These are phyloP conservation scores for Cyamopsis tetragonoloba DNA, from an alignment of 306 rosid genomes.

Conservation along the genomic window DNA sequence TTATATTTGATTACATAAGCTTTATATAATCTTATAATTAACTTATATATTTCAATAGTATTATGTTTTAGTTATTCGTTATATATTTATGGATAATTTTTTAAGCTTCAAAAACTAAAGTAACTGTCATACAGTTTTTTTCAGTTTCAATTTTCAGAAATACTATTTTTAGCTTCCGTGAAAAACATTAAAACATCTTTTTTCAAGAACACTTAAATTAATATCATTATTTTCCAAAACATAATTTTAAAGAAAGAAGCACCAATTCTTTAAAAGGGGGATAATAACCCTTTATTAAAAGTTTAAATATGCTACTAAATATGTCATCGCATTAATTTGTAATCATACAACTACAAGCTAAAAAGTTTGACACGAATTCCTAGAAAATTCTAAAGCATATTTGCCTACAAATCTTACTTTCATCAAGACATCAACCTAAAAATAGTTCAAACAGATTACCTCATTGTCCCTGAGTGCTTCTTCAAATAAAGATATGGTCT, in stretches of 20 bases:
- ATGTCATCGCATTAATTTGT: neutral
- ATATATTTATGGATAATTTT: no score
- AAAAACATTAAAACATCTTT: no score
- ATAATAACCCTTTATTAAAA: no score
- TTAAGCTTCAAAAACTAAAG: no score
- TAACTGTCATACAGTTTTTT: no score
- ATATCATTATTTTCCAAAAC: no score
- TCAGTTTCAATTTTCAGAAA: no score
- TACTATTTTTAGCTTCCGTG: no score
- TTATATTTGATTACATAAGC: neutral
- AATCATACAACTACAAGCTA: slow-evolving; percentile 2
- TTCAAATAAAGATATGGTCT: slow-evolving; percentile 51
- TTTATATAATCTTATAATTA: neutral
- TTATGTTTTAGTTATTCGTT: neutral
- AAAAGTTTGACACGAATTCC: slow-evolving; percentile 7
- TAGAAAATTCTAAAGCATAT: slow-evolving; percentile 22
- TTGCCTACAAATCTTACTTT: neutral
- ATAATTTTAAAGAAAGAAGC: no score
- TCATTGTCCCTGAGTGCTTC: slow-evolving; percentile 75
- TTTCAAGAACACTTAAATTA: no score
- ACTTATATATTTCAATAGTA: neutral
- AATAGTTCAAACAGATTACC: slow-evolving; percentile 39
- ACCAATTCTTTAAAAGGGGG: no score
- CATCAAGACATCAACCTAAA: slow-evolving; percentile 11
- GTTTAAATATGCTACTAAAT: slow-evolving; percentile 2